Evolutionary conservation across 225 moss, liverwort and hornwort species (phyloP).

Genomic region (Straminergon stramineum): DNA sequence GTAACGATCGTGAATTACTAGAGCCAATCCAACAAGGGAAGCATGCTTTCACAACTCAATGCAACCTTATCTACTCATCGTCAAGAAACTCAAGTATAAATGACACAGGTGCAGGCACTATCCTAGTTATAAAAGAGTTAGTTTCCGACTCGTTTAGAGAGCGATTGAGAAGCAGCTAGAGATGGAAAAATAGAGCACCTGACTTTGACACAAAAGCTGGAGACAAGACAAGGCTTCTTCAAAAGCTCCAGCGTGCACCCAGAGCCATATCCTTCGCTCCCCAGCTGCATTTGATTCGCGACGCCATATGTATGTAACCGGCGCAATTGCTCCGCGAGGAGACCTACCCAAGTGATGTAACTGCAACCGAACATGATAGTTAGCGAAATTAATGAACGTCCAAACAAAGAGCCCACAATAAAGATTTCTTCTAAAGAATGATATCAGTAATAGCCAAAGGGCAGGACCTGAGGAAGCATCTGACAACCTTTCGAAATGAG

Average conservation of each 20-base stretch:
- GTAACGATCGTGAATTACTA: background rate
- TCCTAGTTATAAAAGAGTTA: background rate
- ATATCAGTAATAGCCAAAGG: background rate
- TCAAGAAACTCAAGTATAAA: background rate
- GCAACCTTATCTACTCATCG: background rate
- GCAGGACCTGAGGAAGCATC: background rate
- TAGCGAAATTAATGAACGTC: background rate
- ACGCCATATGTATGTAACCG: slow-evolving; percentile 20
- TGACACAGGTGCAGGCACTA: background rate
- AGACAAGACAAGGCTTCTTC: slow-evolving; percentile 57
- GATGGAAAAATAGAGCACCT: slow-evolving; percentile 30
- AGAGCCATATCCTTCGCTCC: slow-evolving; percentile 77
- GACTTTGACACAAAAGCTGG: slow-evolving; percentile 46
- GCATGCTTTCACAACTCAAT: background rate
- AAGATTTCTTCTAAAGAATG: background rate
- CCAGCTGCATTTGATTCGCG: slow-evolving; percentile 20
- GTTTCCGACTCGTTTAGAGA: background rate
- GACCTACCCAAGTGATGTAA: slow-evolving; percentile 54
- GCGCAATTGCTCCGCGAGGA: slow-evolving; percentile 30
- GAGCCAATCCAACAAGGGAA: background rate
- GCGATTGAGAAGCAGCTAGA: background rate
- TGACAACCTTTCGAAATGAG: background rate
- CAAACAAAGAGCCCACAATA: background rate
- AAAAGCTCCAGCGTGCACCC: slow-evolving; percentile 88
- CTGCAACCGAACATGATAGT: slow-evolving; percentile 28